Evolutionary conservation across 108 stramenopile genomes (phyloP), one percentile per base, ranked within the genome.

Genomic region (Discostella pseudostelligera): DNA sequence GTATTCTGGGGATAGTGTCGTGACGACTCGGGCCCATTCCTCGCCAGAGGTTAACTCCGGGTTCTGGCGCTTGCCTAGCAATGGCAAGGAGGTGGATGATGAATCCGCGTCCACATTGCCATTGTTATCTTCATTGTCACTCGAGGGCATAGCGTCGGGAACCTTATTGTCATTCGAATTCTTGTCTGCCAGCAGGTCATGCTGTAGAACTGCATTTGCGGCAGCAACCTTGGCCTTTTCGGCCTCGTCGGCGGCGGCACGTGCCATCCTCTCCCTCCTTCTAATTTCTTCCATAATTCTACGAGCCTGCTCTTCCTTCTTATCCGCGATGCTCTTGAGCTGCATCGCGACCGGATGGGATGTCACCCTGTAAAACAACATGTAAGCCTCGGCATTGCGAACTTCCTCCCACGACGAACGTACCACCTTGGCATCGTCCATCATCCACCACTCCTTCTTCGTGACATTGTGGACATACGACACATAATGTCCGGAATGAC

Each of bases 391-490:
- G 2, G 89, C 87, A 28, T 74, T 69, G 54, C 81, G 59, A 13
- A 94, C 93, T 73, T 94, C 89, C 1, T 75, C 47, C n/a, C 60
- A 53, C 19, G 73, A 67, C 12, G 66, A 89, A 11, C 69, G 64
- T 22, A 70, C 68, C 0, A 94, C 84, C 32, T 88, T 83, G 14
- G 83, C 83, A 62, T 94, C 93, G 59, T 94, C 93, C 93, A 94
- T 90, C 56, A 90, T 94, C 89, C 93, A 94, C 93, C 93, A 94
- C 53, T 94, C 87, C 44, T 89, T 90, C 65, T 83, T 87, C 56
- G 66, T 65, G 45, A 84, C 74, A 56, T 84, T 94, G 19, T 83
- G 76, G 13, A 94, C 93, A 40, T 90, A 94, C 0, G 79, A 62
- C 10, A 88, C 51, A 56, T 94, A 94, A 67, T 94, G 93, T 0